Evolutionary conservation across 345 rosid species (phyloP), one percentile per base, ranked within the genome.

Genomic region (Murraya koenigii): DNA sequence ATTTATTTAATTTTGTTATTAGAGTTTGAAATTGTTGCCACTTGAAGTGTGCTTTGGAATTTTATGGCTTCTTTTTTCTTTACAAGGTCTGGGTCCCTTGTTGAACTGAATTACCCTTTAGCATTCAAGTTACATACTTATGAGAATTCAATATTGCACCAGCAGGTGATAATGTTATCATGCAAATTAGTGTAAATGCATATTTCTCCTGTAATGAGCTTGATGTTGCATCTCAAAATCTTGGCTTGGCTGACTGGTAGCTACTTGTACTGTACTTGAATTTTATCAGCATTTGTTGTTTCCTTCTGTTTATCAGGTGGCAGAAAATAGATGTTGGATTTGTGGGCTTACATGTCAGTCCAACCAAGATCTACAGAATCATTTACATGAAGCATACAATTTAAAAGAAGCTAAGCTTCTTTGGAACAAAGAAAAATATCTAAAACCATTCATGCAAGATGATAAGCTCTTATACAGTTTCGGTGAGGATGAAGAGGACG

Each of bases 391-490:
- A 71, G 39, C 80, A 58, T 41, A 15, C 58, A 75, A 82, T 81
- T 38, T 81, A 5, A 74, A 89, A 71, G 82, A 85, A 66, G 66
- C 79, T 72, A 84, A 86, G 75, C 77, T 70, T 79, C 80, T 77
- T 81, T 85, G 87, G 85, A 88, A 81, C 30, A 87, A 88, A 52
- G 97, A 94, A 32, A 88, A 79, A 74, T 92, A 89, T 82, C 79
- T 94, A 67, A 92, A 86, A 80, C 99, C 98, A 76, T 86, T 91
- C 81, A 85, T 83, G 85, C 87, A 82, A 80, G 91, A 96, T 79
- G 99, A 94, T 88, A 73, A 94, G 19, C 94, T 96, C 70, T 77
- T 96, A 75, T 92, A 90, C 82, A 89, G 95, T 79, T 94, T 94
- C 61, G 82, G 71, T 13, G 98, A 88, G 69, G 97, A 87, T 56